A percentile compares a stretch with the other conserved stretches of the same genome.
Evolutionary conservation across 2,329 filamentous ascomycete species (phyloP).

Genomic region (Neonectria ditissima): DNA sequence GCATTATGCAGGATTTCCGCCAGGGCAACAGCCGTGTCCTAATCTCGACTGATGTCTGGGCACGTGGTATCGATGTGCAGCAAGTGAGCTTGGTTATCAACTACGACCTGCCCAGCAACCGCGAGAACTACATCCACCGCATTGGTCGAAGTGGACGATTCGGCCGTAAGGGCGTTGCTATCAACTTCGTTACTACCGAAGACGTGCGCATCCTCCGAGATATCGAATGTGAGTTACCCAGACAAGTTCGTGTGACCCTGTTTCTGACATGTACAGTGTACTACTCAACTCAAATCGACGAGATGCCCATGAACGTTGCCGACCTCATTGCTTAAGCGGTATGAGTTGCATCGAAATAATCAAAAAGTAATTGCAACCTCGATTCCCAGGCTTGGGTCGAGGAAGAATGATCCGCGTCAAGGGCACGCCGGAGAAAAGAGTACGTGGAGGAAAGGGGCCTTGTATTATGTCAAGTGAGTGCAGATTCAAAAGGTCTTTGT

Average conservation of each 20-base stretch:
- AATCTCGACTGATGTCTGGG: slow-evolving; percentile 98
- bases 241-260: neutral
- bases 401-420: slow-evolving; percentile 31
- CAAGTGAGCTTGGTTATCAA: slow-evolving; percentile 99
- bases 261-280: slow-evolving; percentile 72
- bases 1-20: slow-evolving; percentile 99
- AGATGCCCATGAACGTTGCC: slow-evolving; percentile 97
- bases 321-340: slow-evolving; percentile 64
- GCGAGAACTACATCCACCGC: slow-evolving; percentile 99
- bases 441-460: slow-evolving; percentile 48
- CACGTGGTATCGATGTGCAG: slow-evolving; percentile 97
- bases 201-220: slow-evolving; percentile 97
- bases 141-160: slow-evolving; percentile 97
- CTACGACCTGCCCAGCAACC: slow-evolving; percentile 97
- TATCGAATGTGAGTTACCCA: slow-evolving; percentile 81
- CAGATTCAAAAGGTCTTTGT: neutral
- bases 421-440: slow-evolving; percentile 26
- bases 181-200: slow-evolving; percentile 99
- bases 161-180: slow-evolving; percentile 97
- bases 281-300: slow-evolving; percentile 96
- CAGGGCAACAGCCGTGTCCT: slow-evolving; percentile 96
- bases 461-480: slow-evolving; percentile 40
- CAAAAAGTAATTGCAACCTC: neutral
- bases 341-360: neutral
- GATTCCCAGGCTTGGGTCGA: neutral